phyloP scores from a whole-genome alignment of 2,329 filamentous ascomycete species.

The Beauveria caledonica region DNA sequence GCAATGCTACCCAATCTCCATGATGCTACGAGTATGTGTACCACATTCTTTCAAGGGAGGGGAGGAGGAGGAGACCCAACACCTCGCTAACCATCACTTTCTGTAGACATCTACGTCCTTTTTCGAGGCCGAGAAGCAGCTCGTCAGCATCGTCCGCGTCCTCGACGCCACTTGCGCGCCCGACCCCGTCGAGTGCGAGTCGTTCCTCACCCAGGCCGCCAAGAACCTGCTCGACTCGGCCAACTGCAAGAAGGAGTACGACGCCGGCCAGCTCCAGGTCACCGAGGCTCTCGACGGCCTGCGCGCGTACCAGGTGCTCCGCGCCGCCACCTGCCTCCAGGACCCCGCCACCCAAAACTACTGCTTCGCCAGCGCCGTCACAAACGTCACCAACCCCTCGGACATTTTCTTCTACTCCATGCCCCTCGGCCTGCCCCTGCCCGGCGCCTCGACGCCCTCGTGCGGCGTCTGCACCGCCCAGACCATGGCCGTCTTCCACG shows the following conservation, averaged over 20 bases:
- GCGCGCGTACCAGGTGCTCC: constrained; percentile 67
- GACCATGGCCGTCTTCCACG: constrained; percentile 74
- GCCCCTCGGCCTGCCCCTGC: constrained; percentile 66
- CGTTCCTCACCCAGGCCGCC: constrained; percentile 57
- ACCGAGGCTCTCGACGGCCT: constrained; percentile 68
- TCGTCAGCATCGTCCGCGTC: constrained; percentile 63
- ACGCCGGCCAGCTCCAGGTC: constrained; percentile 59
- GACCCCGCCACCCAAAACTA: constrained; percentile 59
- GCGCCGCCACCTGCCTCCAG: constrained; percentile 71
- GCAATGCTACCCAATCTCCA: constrained; percentile 72
- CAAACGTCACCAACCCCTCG: constrained; percentile 60
- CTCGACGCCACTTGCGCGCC: constrained; percentile 72
- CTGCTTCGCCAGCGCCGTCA: constrained; percentile 76
- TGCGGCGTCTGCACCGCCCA: constrained; percentile 70
- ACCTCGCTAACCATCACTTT: too few relatives aligned
- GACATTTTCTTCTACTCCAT: constrained; percentile 81
- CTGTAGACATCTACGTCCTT: constrained; percentile 70
- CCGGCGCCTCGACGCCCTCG: constrained; percentile 56
- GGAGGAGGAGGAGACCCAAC: too few relatives aligned
- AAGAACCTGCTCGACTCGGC: constrained; percentile 49
- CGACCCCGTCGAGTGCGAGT: constrained; percentile 55
- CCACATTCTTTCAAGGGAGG: too few relatives aligned
- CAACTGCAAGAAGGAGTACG: constrained; percentile 67
- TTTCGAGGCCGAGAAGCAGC: constrained; percentile 68
- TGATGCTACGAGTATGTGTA: constrained; percentile 64